Base-by-base conservation (phyloP, 257 asterid genomes). In the Ocimum tenuiflorum region DNA sequence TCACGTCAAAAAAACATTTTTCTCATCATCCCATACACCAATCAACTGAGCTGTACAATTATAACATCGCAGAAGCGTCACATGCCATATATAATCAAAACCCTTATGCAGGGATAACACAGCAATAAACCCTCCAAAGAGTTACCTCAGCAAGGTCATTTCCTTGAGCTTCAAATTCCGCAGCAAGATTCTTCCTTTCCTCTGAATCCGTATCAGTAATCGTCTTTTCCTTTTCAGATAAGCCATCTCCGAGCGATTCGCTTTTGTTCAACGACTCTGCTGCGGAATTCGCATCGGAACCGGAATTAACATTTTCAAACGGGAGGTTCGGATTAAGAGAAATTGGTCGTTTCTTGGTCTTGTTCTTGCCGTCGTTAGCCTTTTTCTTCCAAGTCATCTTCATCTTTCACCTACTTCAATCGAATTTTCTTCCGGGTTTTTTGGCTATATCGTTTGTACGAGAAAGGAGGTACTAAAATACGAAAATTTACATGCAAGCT, bases 301-400 rank as follows among this genome's bases (percentile, higher is more conserved):
- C 57, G 67, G 77, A 45, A 41, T 11, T 35, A 18, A 57, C 57
- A 45, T 80, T 81, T 48, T 79, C 95, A 56, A 90, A 90, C 6
- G 97, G 97, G 63, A 90, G 96, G 53, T 75, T 73, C 4, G 83
- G 83, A 39, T 80, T 76, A 9, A 63, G 45, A 24, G 83, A 48
- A 45, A 77, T 68, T 13, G 86, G 86, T 4, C 88, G 78, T 49
- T 89, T 89, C 23, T 71, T 68, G 68, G 23, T 69, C 71, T 72
- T 82, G 73, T 41, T 85, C 68, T 62, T 82, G 70, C 73, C 52
- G 65, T 81, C 84, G 49, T 36, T 56, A 22, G 24, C 71, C 59
- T 72, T 82, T 20, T 78, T 84, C 82, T 87, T 90, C 95, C 95
- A 88, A 47, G 96, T 79, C 96, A 88, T 82, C 91, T 88, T 90